These are phyloP conservation scores for Tetrapisispora taiwanensis DNA, from an alignment of 805 yeast genomes.

Conservation along the genomic window DNA sequence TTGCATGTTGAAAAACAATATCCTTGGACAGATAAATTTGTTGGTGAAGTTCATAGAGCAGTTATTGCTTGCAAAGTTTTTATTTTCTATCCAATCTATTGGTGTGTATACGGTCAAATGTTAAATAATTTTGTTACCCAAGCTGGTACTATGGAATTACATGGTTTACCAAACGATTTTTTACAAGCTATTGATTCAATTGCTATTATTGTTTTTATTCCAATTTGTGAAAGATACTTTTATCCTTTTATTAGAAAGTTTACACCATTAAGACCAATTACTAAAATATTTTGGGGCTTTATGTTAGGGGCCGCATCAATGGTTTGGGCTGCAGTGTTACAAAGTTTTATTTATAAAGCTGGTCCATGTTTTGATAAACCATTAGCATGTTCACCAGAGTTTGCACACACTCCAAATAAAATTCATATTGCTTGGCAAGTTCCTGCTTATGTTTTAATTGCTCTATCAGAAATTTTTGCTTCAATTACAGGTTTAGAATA, in stretches of 20 bases:
- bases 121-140: constrained; percentile 61
- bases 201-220: constrained; percentile 65
- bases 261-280: constrained; percentile 55
- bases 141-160: constrained; percentile 63
- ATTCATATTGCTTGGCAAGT: constrained; percentile 62
- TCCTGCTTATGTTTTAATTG: constrained; percentile 61
- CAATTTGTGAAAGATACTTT: constrained; percentile 51
- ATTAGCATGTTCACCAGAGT: constrained; percentile 17
- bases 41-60: constrained; percentile 61
- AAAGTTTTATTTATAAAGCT: constrained; percentile 53
- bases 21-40: constrained; percentile 59
- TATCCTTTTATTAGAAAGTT: constrained; percentile 43
- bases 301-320: constrained; percentile 53
- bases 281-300: constrained; percentile 65
- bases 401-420: constrained; percentile 25
- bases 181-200: constrained; percentile 68
- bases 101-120: constrained; percentile 70
- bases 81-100: constrained; percentile 58
- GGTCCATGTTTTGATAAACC: constrained; percentile 69
- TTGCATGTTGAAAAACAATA: constrained; percentile 36
- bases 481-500: constrained; percentile 75
- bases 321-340: constrained; percentile 70
- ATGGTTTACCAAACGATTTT: constrained; percentile 73
- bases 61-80: constrained; percentile 65
- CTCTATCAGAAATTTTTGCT: constrained; percentile 67